Evolutionary conservation across 139 green algal genomes (phyloP).

Genomic region (Volvox reticuliferus): DNA sequence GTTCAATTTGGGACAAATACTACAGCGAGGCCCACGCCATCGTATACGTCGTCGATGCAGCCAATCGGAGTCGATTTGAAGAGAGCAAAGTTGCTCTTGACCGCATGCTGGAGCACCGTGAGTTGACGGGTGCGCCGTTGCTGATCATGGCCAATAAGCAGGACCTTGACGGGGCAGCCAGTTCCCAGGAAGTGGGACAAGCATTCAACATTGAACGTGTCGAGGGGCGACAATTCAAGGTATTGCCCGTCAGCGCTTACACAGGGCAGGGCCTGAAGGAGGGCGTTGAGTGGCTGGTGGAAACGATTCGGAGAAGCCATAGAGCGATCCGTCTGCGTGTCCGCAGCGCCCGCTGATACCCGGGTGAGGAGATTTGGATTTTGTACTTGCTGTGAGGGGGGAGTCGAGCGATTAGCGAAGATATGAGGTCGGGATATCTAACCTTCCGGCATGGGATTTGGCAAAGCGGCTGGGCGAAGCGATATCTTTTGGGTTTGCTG

Average conservation of each 20-base stretch:
- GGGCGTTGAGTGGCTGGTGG: constrained; percentile 89
- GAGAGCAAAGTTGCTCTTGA: constrained; percentile 79
- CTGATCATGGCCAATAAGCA: constrained; percentile 97
- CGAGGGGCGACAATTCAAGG: constrained; percentile 61
- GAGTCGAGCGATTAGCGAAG: no score
- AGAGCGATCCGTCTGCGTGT: neutral
- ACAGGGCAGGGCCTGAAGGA: constrained; percentile 84
- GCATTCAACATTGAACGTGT: constrained; percentile 66
- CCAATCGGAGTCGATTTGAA: constrained; percentile 65
- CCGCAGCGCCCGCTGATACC: neutral
- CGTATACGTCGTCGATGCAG: constrained; percentile 91
- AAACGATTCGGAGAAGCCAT: constrained; percentile 51
- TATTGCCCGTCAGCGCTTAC: constrained; percentile 78
- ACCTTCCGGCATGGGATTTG: no score
- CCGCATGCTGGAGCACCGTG: constrained; percentile 74
- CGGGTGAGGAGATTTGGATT: neutral
- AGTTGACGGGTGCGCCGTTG: constrained; percentile 88
- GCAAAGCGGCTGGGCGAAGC: no score
- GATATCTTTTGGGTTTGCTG: no score
- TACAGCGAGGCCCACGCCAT: constrained; percentile 93
- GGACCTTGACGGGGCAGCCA: constrained; percentile 67
- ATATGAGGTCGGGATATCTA: no score
- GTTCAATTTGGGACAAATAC: constrained; percentile 98
- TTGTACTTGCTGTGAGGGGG: neutral
- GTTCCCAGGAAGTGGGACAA: constrained; percentile 68